Evolutionary conservation across 768 basidiomycete species (phyloP).

Genomic region (Obba rivulosa): DNA sequence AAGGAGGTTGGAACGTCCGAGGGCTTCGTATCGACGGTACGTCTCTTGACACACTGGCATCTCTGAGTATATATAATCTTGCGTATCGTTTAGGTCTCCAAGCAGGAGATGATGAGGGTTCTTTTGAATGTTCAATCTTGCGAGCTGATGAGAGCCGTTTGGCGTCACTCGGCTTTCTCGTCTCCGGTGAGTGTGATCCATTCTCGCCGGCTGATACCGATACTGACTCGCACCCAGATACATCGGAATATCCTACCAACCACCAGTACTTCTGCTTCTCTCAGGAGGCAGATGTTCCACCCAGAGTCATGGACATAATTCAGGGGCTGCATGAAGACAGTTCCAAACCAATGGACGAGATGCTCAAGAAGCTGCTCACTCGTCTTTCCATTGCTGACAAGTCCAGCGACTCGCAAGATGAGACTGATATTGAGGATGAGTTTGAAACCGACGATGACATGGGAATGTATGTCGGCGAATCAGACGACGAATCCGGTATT

Average conservation of each 20-base stretch:
- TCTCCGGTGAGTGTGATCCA: slow-evolving; percentile 37
- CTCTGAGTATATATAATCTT: not conserved
- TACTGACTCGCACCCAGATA: slow-evolving; percentile 35
- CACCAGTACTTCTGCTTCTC: slow-evolving; percentile 57
- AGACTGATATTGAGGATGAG: slow-evolving; percentile 33
- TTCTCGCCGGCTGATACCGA: too few species aligned
- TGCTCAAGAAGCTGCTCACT: slow-evolving; percentile 38
- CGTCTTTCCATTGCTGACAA: slow-evolving; percentile 20
- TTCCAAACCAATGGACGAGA: slow-evolving; percentile 39
- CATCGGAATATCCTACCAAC: slow-evolving; percentile 58
- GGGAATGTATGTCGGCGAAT: slow-evolving; percentile 10
- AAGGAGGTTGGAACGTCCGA: slow-evolving; percentile 30
- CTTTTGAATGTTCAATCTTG: slow-evolving; percentile 45
- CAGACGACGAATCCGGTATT: slow-evolving; percentile 27
- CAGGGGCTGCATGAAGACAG: slow-evolving; percentile 38
- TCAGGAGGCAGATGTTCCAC: slow-evolving; percentile 37
- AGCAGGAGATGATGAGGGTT: slow-evolving; percentile 59
- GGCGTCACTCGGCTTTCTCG: slow-evolving; percentile 37
- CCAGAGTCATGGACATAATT: slow-evolving; percentile 36
- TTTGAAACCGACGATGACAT: slow-evolving; percentile 24
- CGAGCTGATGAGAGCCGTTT: slow-evolving; percentile 30
- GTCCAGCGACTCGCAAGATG: slow-evolving; percentile 24
- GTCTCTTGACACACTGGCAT: slow-evolving; percentile 10
- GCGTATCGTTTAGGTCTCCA: slow-evolving; percentile 35
- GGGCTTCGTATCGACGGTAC: slow-evolving; percentile 39